Evolutionary conservation across 148 eudicot genomes (phyloP), one percentile per base, ranked within the genome.

Genomic region (Rhododendron simsii): DNA sequence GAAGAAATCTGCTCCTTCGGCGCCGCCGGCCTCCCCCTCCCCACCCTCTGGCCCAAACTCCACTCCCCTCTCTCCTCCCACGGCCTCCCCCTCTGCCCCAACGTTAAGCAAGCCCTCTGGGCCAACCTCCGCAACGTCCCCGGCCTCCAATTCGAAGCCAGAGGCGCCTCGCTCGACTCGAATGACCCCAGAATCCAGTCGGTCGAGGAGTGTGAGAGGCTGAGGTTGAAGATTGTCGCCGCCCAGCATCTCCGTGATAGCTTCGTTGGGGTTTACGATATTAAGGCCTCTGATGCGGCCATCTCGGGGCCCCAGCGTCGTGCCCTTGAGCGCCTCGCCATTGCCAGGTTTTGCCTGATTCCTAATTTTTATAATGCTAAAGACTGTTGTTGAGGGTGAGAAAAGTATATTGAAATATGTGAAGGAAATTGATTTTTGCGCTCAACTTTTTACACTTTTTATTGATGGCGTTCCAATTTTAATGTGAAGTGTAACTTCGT

Each of bases 181-280:
- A 75, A 82, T 3, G 90, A 87, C 28, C 84, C 86, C 47, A 30
- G 37, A 26, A 63, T 87, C 3, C 87, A 65, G 81, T 81, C 92
- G 0, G 51, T 92, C 1, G 98, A 94, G 73, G 94, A 92, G 30
- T 89, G 89, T 41, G 98, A 97, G 89, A 81, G 78, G 75, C 18
- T 94, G 87, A 76, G 88, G 30, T 63, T 95, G 92, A 93, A 83
- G 86, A 87, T 97, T 33, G 84, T 92, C n/a, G 98, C 96, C 3
- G 82, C 91, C 6, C 93, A 94, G 88, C 86, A 89, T 81, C 89
- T 97, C 28, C 80, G 95, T 37, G 63, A 90, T 78, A 89, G 91
- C 85, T 97, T 94, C 65, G 77, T 97, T 4, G 98, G 99, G 2
- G 63, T 97, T 44, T 92, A 92, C 51, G 99, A 94, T 82, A 87